Evolutionary conservation across 2,329 filamentous ascomycete species (phyloP).

Genomic region (Colletotrichum lentis): DNA sequence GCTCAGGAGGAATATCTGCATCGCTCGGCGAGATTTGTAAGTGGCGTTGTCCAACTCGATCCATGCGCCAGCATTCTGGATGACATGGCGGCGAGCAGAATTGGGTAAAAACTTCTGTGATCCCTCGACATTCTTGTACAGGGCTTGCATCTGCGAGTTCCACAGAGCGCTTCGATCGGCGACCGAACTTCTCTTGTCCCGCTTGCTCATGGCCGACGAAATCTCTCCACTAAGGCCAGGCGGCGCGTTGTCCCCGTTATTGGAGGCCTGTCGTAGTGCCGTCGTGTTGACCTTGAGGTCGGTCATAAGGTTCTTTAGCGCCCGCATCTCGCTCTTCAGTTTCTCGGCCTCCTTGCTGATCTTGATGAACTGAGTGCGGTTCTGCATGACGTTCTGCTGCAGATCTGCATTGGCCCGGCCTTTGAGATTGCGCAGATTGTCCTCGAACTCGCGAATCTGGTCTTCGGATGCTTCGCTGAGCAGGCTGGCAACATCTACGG

Average conservation of each 20-base stretch:
- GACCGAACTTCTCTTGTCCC: conserved; percentile 90
- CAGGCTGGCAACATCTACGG: conserved; percentile 68
- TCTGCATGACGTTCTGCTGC: conserved; percentile 95
- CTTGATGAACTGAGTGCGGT: conserved; percentile 97
- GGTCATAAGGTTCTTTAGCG: conserved; percentile 87
- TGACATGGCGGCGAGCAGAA: conserved; percentile 87
- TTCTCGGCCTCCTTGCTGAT: conserved; percentile 99
- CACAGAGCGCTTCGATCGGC: conserved; percentile 72
- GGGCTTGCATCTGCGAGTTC: conserved; percentile 77
- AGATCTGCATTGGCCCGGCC: conserved; percentile 81
- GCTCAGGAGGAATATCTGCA: conserved; percentile 92
- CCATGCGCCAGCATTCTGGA: conserved; percentile 92
- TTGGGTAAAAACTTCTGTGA: conserved; percentile 97
- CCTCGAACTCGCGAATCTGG: conserved; percentile 84
- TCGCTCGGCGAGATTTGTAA: conserved; percentile 88
- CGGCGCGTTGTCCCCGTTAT: conserved; percentile 59
- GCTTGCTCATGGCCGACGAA: conserved; percentile 66
- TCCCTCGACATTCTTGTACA: conserved; percentile 98
- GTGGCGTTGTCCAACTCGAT: conserved; percentile 97
- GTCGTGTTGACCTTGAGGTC: conserved; percentile 84
- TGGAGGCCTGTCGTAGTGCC: conserved; percentile 68
- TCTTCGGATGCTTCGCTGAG: conserved; percentile 87
- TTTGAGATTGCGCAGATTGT: conserved; percentile 78
- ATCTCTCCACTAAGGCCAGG: conserved; percentile 61
- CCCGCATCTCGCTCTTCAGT: conserved; percentile 94